Percentiles rank a stretch among this genome's conserved stretches.
phyloP scores from a whole-genome alignment of 768 basidiomycete species.

The Russula compacta region DNA sequence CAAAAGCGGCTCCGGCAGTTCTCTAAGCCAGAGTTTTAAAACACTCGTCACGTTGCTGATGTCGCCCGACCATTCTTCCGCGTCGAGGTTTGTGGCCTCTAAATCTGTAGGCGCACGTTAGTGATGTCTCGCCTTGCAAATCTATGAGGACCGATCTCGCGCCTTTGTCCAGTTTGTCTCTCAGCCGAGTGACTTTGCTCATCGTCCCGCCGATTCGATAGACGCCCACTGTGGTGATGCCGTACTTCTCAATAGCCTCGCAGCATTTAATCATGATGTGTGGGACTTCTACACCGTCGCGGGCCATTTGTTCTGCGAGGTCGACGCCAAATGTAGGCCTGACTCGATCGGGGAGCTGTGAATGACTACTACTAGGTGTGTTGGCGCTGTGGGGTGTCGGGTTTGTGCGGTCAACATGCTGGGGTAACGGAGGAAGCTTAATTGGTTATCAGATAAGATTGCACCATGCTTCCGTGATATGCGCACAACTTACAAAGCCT shows the following conservation, averaged over 20 bases:
- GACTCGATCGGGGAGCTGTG: constrained; percentile 44
- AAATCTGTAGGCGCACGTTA: constrained; percentile 43
- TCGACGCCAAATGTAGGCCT: constrained; percentile 90
- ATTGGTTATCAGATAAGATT: neutral
- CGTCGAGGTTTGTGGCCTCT: constrained; percentile 77
- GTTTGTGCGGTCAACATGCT: constrained; percentile 43
- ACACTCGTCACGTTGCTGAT: constrained; percentile 95
- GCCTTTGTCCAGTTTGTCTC: constrained; percentile 83
- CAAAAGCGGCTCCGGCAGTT: constrained; percentile 88
- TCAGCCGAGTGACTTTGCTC: constrained; percentile 75
- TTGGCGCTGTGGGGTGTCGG: constrained; percentile 40
- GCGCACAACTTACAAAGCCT: constrained; percentile 72
- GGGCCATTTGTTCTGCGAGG: constrained; percentile 84
- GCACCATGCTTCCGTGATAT: neutral
- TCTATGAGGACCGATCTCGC: constrained; percentile 16
- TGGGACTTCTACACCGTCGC: constrained; percentile 88
- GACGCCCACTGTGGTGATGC: constrained; percentile 76
- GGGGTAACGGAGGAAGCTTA: constrained; percentile 16
- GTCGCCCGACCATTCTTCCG: constrained; percentile 86
- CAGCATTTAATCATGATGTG: constrained; percentile 82
- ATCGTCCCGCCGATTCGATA: constrained; percentile 91
- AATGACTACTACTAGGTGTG: constrained; percentile 25
- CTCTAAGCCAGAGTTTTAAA: constrained; percentile 92
- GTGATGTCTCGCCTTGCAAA: neutral
- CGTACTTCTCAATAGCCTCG: constrained; percentile 85